phyloP scores from a whole-genome alignment of 768 basidiomycete species.

The Lactarius hatsudake region DNA sequence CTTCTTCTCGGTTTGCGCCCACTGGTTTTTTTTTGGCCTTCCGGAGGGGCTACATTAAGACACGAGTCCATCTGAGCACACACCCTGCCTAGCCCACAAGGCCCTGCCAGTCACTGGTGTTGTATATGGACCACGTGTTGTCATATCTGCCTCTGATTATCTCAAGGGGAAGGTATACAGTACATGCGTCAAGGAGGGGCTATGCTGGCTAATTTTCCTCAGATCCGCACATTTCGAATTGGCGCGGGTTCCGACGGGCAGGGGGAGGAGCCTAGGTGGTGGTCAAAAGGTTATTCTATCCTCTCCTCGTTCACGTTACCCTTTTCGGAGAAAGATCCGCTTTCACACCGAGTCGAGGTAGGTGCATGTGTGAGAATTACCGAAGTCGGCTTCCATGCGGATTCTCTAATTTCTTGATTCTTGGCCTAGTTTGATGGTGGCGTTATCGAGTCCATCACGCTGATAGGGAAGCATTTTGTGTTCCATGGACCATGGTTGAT shows the following conservation, averaged over 20 bases:
- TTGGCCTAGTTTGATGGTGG: slow-evolving; percentile 13
- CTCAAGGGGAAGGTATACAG: background rate
- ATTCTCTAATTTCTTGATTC: background rate
- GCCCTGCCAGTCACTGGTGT: background rate
- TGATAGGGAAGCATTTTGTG: background rate
- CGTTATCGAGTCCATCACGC: background rate
- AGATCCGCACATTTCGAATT: background rate
- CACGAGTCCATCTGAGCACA: background rate
- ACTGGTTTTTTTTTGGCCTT: background rate
- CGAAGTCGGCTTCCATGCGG: background rate
- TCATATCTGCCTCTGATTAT: background rate
- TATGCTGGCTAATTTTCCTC: background rate
- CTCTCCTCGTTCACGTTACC: background rate
- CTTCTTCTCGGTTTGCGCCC: background rate
- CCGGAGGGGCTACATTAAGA: background rate
- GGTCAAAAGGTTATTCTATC: background rate
- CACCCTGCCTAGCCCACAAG: background rate
- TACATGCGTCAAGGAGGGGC: background rate
- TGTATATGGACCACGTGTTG: background rate
- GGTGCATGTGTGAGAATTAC: slow-evolving; percentile 1
- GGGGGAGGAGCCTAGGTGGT: background rate
- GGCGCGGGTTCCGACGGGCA: background rate
- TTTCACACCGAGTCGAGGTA: slow-evolving; percentile 2
- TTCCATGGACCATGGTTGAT: background rate
- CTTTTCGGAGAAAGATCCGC: background rate